Percentiles rank a stretch among this genome's conserved stretches.
Evolutionary conservation across 768 basidiomycete genomes (phyloP).

Genomic region (Coprinellus micaceus): DNA sequence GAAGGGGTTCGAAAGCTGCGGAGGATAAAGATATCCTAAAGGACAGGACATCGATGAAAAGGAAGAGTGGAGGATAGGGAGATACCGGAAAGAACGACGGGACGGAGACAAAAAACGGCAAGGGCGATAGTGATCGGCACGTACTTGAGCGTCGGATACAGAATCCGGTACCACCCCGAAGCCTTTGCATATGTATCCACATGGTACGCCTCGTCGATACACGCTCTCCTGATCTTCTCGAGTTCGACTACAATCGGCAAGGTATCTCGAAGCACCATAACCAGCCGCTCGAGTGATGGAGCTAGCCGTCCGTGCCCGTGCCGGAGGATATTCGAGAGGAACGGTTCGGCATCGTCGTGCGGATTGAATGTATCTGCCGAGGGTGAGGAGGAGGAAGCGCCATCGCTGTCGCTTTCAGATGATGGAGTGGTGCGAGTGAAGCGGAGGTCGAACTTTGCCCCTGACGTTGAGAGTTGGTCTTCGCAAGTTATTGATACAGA

Average conservation of each 20-base stretch:
- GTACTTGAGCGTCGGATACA: constrained; percentile 67
- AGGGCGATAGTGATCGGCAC: constrained; percentile 12
- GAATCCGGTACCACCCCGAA: constrained; percentile 76
- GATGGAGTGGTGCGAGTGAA: constrained; percentile 51
- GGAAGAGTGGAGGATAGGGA: not conserved
- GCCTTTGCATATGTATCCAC: constrained; percentile 76
- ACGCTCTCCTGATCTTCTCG: constrained; percentile 46
- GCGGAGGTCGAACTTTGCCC: constrained; percentile 69
- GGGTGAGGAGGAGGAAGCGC: too few species aligned
- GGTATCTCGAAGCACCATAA: constrained; percentile 69
- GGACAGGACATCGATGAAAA: constrained; percentile 6
- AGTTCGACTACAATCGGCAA: constrained; percentile 74
- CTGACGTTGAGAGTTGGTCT: constrained; percentile 65
- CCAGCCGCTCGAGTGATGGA: constrained; percentile 61
- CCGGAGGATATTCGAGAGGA: constrained; percentile 67
- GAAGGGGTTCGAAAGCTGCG: not conserved
- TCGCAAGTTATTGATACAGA: constrained; percentile 75
- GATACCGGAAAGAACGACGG: not conserved
- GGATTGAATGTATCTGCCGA: constrained; percentile 53
- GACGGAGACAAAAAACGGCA: not conserved
- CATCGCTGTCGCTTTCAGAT: constrained; percentile 12
- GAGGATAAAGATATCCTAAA: not conserved
- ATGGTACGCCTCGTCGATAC: constrained; percentile 28
- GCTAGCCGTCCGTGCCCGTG: constrained; percentile 62
- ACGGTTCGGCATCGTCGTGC: constrained; percentile 75